Percentiles rank a stretch among this genome's conserved stretches.
phyloP scores from a whole-genome alignment of 768 basidiomycete genomes.

The Phlebiopsis gigantea region DNA sequence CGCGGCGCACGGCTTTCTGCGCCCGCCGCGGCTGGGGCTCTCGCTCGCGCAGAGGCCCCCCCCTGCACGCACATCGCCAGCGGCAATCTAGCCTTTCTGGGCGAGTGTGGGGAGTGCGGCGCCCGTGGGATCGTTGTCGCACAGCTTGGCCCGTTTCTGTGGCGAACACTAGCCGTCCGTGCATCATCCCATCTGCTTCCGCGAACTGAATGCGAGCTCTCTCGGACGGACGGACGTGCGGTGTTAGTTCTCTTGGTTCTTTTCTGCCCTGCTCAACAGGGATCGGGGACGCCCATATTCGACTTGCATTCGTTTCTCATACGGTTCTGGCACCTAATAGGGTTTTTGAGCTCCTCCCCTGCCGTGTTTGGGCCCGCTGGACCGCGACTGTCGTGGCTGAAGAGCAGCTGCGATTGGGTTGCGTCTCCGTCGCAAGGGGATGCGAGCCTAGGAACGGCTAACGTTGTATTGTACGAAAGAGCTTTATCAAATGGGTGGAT shows the following conservation, averaged over 20 bases:
- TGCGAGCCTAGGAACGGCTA: neutral
- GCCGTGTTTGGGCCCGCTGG: neutral
- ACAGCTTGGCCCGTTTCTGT: slow-evolving; percentile 10
- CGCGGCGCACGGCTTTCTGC: neutral
- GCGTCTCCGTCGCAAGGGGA: neutral
- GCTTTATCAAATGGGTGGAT: slow-evolving; percentile 5
- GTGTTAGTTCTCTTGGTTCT: neutral
- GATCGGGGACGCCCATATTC: slow-evolving; percentile 18
- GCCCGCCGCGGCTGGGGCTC: no score
- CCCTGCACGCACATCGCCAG: slow-evolving; percentile 12
- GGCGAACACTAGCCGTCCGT: no score
- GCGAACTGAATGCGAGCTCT: neutral
- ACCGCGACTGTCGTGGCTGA: neutral
- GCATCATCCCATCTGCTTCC: slow-evolving; percentile 5
- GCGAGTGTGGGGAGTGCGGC: slow-evolving; percentile 2
- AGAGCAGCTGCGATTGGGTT: neutral
- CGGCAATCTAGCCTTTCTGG: slow-evolving; percentile 19
- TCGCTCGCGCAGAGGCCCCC: neutral
- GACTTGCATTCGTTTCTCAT: neutral
- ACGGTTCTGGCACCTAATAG: slow-evolving; percentile 2
- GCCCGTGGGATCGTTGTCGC: slow-evolving; percentile 3
- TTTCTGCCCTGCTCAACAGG: slow-evolving; percentile 2
- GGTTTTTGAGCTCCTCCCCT: neutral
- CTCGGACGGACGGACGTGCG: slow-evolving; percentile 2
- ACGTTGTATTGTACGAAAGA: neutral